These are phyloP conservation scores for Bipolaris sorokiniana DNA, from an alignment of 2,329 filamentous ascomycete species.

Conservation along the genomic window DNA sequence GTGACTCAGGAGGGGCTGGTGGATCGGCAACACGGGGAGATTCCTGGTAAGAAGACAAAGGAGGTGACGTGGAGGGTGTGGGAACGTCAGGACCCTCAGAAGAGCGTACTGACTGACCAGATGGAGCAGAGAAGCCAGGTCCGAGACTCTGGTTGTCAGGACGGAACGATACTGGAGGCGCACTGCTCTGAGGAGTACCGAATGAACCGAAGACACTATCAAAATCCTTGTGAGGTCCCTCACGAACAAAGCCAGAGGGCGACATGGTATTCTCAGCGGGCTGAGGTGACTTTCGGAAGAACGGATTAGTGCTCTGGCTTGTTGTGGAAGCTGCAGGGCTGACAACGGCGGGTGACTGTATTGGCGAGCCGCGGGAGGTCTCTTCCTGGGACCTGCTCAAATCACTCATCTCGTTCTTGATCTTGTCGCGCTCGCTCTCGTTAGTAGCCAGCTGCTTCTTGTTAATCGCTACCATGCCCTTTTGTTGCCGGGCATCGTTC, in stretches of 20 bases:
- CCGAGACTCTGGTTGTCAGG: constrained; percentile 52
- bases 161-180: constrained; percentile 67
- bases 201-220: constrained; percentile 84
- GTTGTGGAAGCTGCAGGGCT: constrained; percentile 69
- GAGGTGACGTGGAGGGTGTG: constrained; percentile 68
- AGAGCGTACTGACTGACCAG: constrained; percentile 53
- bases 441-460: constrained; percentile 95
- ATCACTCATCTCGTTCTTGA: constrained; percentile 78
- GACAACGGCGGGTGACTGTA: constrained; percentile 58
- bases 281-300: constrained; percentile 74
- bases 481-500: constrained; percentile 91
- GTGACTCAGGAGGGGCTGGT: constrained; percentile 72
- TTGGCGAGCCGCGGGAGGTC: constrained; percentile 39
- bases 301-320: constrained; percentile 86
- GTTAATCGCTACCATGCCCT: constrained; percentile 95
- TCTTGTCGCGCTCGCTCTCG: constrained; percentile 85
- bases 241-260: constrained; percentile 55
- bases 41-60: constrained; percentile 60
- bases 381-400: constrained; percentile 69
- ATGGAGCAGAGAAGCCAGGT: constrained; percentile 49
- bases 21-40: constrained; percentile 64
- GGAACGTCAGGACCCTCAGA: constrained; percentile 58
- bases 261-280: constrained; percentile 59
- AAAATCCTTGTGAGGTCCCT: constrained; percentile 60
- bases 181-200: constrained; percentile 52